Base-by-base conservation (phyloP, 768 basidiomycete genomes). In the Symmetrospora coprosmae region DNA sequence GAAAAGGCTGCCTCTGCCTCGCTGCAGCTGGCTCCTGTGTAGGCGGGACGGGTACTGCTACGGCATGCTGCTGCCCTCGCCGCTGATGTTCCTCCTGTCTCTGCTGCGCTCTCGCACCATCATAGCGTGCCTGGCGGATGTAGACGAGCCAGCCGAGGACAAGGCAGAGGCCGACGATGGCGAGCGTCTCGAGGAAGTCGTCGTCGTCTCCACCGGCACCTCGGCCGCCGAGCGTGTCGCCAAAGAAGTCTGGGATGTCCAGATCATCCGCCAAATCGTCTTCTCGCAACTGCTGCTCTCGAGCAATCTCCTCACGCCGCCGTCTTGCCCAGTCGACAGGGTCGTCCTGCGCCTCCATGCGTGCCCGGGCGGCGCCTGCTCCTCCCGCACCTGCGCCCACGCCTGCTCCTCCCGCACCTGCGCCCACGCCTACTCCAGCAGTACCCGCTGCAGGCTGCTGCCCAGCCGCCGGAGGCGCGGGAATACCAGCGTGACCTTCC, bases 181-280 rank as follows among this genome's bases (percentile, higher is more conserved):
- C 71, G 74, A 87, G 78, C 25, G 85, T 91, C 75, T 91, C 89
- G 31, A 74, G 74, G 59, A 87, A 81, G 66, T 87, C 86, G 62
- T 87, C 81, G 1, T 79, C 80, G n/a, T 77, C 80, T 46, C 37
- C 55, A 46, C 46, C 43, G 23, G 41, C 23, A 13, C 55, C 55
- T 45, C 55, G 19, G 2, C 55, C 55, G 17, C 55, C 55, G 23
- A 58, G n/a, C 7, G 55, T 58, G 46, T 58, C 55, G 17, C 55
- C 41, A 30, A 58, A 58, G 43, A 58, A 58, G 37, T 58, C 55
- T 7, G 55, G 55, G 33, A 46, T 43, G 31, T 58, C 55, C 17
- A 58, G 55, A 34, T 90, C 87, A 0, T 85, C 82, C 7, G 82
- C 83, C 64, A 82, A 82, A 60, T 87, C 86, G 49, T 77, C 76